A percentile compares a stretch with the other conserved stretches of the same genome.
phyloP scores from a whole-genome alignment of 2,329 filamentous ascomycete species.

The Diaporthe sp. region DNA sequence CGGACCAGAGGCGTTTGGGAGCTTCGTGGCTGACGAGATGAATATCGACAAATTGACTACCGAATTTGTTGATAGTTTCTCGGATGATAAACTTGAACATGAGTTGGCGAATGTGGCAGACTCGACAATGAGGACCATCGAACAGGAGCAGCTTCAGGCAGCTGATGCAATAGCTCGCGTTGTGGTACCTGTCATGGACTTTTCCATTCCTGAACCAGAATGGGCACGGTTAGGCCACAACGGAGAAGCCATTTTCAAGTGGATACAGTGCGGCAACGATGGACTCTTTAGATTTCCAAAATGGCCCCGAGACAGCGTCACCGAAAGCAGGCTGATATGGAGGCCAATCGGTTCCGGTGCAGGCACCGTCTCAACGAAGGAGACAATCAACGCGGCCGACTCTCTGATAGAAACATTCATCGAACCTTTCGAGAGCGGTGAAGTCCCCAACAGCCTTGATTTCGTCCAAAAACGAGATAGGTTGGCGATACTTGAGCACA shows the following conservation, averaged over 20 bases:
- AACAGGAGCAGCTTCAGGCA: conserved; percentile 49
- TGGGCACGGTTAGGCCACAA: conserved; percentile 45
- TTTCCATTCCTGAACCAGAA: conserved; percentile 45
- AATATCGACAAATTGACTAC: conserved; percentile 22
- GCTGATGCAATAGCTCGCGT: conserved; percentile 47
- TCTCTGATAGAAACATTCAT: conserved; percentile 42
- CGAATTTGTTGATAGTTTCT: conserved; percentile 1
- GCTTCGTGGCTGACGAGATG: conserved; percentile 42
- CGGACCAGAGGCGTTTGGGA: conserved; percentile 30
- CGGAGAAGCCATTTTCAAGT: conserved; percentile 43
- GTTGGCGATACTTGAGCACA: conserved; percentile 41
- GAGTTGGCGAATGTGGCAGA: conserved; percentile 41
- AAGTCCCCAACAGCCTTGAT: conserved; percentile 44
- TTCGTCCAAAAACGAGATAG: conserved; percentile 45
- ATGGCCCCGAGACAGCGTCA: conserved; percentile 45
- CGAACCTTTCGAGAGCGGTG: neutral
- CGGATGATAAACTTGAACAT: conserved; percentile 18
- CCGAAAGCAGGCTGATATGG: conserved; percentile 48
- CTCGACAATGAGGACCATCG: conserved; percentile 43
- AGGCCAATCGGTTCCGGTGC: conserved; percentile 38
- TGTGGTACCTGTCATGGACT: conserved; percentile 49
- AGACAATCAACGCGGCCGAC: conserved; percentile 43
- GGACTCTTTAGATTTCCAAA: conserved; percentile 44
- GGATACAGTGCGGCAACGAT: conserved; percentile 42
- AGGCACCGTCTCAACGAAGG: conserved; percentile 15